A percentile compares a stretch with the other conserved stretches of the same genome.
phyloP scores from a whole-genome alignment of 176 grass and related monocot species.

The Juncus inflexus region DNA sequence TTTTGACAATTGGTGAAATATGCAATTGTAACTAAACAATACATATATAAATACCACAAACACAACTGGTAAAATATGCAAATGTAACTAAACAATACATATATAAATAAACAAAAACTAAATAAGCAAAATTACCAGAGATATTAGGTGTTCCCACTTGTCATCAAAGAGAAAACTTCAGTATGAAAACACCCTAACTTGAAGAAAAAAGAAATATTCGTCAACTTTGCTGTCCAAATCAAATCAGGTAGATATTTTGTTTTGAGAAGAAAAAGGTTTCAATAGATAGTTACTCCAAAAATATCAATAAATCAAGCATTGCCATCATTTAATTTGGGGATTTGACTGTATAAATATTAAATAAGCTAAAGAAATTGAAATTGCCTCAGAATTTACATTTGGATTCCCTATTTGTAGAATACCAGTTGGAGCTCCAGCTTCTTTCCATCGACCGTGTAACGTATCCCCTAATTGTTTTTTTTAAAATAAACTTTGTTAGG shows the following conservation, averaged over 20 bases:
- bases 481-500: no score
- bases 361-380: constrained; percentile 62
- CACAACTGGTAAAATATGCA: constrained; percentile 19
- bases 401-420: constrained; percentile 78
- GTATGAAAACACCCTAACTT: no score
- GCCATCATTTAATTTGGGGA: constrained; percentile 82
- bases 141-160: no score
- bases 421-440: constrained; percentile 72
- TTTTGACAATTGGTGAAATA: constrained; percentile 20
- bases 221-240: no score
- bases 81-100: no score
- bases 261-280: no score
- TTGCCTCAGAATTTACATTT: constrained; percentile 91
- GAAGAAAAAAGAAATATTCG: no score
- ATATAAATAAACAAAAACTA: no score
- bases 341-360: constrained; percentile 60
- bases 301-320: constrained; percentile 99
- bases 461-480: constrained; percentile 50
- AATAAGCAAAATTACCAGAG: no score
- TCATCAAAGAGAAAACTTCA: no score
- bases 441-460: constrained; percentile 95
- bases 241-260: no score
- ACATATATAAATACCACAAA: neutral
- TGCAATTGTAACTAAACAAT: no score
- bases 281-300: constrained; percentile 44